These are phyloP conservation scores for Diaporthe ampelina DNA, from an alignment of 2,329 filamentous ascomycete species.

Conservation along the genomic window DNA sequence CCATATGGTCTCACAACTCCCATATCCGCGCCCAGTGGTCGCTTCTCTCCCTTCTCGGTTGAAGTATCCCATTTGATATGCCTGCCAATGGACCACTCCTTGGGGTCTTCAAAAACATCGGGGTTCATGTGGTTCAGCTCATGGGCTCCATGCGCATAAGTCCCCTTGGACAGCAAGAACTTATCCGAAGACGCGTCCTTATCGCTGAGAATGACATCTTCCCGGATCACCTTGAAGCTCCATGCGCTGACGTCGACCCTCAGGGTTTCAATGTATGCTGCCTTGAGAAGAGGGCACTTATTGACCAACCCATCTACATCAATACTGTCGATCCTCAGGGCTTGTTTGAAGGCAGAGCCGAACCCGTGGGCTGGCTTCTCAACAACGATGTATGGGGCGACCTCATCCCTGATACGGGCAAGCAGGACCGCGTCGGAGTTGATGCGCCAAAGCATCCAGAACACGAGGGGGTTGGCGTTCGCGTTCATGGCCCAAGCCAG, in stretches of 20 bases:
- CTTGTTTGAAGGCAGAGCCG: slow-evolving; percentile 52
- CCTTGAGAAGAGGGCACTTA: slow-evolving; percentile 55
- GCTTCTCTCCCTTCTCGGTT: slow-evolving; percentile 46
- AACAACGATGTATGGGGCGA: slow-evolving; percentile 51
- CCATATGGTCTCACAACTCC: slow-evolving; percentile 52
- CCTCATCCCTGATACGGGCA: slow-evolving; percentile 55
- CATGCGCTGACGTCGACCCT: slow-evolving; percentile 55
- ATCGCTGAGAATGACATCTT: slow-evolving; percentile 51
- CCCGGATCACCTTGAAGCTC: slow-evolving; percentile 49
- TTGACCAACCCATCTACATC: slow-evolving; percentile 54
- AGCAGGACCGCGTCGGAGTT: slow-evolving; percentile 56
- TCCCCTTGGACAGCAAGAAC: slow-evolving; percentile 52
- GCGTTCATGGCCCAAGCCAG: slow-evolving; percentile 56
- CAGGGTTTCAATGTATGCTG: slow-evolving; percentile 57
- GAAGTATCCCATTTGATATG: slow-evolving; percentile 48
- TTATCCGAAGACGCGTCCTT: slow-evolving; percentile 44
- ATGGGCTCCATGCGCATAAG: slow-evolving; percentile 52
- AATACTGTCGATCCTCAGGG: slow-evolving; percentile 51
- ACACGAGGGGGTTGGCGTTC: slow-evolving; percentile 54
- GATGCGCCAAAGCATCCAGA: slow-evolving; percentile 59
- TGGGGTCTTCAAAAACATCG: slow-evolving; percentile 49
- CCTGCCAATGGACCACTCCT: slow-evolving; percentile 53
- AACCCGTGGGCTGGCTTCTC: slow-evolving; percentile 54
- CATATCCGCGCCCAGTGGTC: slow-evolving; percentile 42
- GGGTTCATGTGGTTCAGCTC: slow-evolving; percentile 55